Evolutionary conservation across 2,329 filamentous ascomycete species (phyloP).

Genomic region (Shiraia sp.): DNA sequence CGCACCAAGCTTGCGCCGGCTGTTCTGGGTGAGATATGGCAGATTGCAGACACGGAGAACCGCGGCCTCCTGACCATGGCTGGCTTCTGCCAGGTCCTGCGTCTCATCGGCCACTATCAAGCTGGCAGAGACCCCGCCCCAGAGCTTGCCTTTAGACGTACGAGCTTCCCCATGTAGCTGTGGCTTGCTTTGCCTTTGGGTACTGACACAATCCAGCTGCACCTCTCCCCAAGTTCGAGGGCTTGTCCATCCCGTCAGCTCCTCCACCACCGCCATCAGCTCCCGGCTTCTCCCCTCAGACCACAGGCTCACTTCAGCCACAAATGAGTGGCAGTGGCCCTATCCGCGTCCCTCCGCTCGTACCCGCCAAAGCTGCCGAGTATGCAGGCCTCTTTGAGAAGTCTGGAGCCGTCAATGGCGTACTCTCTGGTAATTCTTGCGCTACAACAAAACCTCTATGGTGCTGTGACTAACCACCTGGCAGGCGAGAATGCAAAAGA

Average conservation of each 20-base stretch:
- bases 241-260: constrained; percentile 59
- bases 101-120: constrained; percentile 95
- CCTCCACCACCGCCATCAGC: constrained; percentile 59
- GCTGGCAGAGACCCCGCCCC: constrained; percentile 78
- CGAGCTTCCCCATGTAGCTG: constrained; percentile 18
- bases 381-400: constrained; percentile 91
- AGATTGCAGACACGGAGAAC: constrained; percentile 97
- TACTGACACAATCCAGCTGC: constrained; percentile 55
- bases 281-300: constrained; percentile 47
- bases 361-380: constrained; percentile 84
- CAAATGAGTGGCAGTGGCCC: constrained; percentile 57
- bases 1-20: constrained; percentile 87
- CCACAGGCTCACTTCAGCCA: constrained; percentile 39
- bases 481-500: constrained; percentile 82
- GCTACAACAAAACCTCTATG: neutral
- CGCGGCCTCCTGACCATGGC: constrained; percentile 88
- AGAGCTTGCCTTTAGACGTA: constrained; percentile 80
- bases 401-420: constrained; percentile 74
- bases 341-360: constrained; percentile 85
- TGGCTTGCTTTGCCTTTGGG: constrained; percentile 25
- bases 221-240: constrained; percentile 91
- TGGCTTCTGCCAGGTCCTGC: constrained; percentile 89
- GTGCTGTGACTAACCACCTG: constrained; percentile 5
- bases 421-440: constrained; percentile 64
- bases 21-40: constrained; percentile 95